Conservation (phyloP, 768 basidiomycete species). For the Postia placenta region DNA sequence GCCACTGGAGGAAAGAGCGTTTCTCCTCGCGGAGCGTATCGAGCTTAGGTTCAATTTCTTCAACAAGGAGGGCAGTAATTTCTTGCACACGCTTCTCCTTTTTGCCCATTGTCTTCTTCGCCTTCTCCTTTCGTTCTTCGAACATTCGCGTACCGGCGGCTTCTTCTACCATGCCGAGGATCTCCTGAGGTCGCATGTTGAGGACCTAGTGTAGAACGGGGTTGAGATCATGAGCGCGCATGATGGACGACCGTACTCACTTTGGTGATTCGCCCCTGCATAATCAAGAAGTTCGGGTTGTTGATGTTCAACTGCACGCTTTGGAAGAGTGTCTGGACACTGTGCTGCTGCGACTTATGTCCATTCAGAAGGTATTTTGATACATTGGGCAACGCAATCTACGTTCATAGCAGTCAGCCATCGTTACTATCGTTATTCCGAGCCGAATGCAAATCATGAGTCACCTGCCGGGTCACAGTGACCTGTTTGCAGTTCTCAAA, state of each 20-base stretch:
- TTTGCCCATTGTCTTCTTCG: conserved; percentile 91
- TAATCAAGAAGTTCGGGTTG: conserved; percentile 98
- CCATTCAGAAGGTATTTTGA: conserved; percentile 96
- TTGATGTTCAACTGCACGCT: conserved; percentile 98
- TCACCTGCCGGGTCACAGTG: conserved; percentile 92
- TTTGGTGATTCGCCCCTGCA: conserved; percentile 99
- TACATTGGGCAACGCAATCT: conserved; percentile 91
- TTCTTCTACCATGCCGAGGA: conserved; percentile 97
- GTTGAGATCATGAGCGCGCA: neutral
- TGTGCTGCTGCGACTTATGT: conserved; percentile 83
- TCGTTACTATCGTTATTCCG: too few species aligned
- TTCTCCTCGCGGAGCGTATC: conserved; percentile 89
- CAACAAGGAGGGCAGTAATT: conserved; percentile 67
- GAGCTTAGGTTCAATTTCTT: conserved; percentile 93
- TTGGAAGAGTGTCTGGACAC: conserved; percentile 88
- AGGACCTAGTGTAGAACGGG: conserved; percentile 48
- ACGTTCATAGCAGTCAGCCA: too few species aligned
- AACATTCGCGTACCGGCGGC: conserved; percentile 99
- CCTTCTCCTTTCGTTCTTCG: conserved; percentile 96
- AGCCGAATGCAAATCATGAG: too few species aligned
- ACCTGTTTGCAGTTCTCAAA: conserved; percentile 79
- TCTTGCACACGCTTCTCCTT: conserved; percentile 96
- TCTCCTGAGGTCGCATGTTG: conserved; percentile 98
- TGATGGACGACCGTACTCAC: conserved; percentile 31
- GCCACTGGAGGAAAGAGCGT: conserved; percentile 80